A percentile compares a stretch with the other conserved stretches of the same genome.
These are phyloP conservation scores for Monosporascus sp. DNA, from an alignment of 2,329 filamentous ascomycete genomes.

Conservation along the genomic window DNA sequence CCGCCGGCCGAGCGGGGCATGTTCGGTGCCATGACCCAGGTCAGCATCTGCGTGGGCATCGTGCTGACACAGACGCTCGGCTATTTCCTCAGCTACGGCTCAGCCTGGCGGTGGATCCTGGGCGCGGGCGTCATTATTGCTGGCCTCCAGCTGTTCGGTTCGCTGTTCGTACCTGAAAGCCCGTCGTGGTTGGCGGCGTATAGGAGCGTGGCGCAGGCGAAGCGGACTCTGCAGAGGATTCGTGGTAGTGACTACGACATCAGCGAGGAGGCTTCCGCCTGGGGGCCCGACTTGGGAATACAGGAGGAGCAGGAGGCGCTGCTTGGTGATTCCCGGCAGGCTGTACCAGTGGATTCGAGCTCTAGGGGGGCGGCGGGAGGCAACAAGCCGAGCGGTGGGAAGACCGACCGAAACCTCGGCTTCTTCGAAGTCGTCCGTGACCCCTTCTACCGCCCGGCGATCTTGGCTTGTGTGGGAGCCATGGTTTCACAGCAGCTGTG, in stretches of 20 bases:
- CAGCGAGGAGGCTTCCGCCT: conserved; percentile 63
- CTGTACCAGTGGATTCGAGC: conserved; percentile 5
- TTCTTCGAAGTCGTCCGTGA: conserved; percentile 63
- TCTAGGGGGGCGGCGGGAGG: conserved; percentile 15
- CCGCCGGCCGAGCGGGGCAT: conserved; percentile 70
- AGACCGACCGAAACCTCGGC: conserved; percentile 40
- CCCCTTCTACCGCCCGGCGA: conserved; percentile 62
- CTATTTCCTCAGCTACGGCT: conserved; percentile 76
- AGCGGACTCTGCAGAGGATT: conserved; percentile 65
- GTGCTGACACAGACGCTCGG: conserved; percentile 77
- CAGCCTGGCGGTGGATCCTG: conserved; percentile 79
- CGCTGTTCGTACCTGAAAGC: conserved; percentile 79
- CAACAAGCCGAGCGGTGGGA: conserved; percentile 17
- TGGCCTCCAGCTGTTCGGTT: conserved; percentile 58
- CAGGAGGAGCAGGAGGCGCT: conserved; percentile 65
- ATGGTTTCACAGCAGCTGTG: conserved; percentile 93
- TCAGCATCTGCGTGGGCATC: conserved; percentile 91
- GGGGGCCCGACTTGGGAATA: conserved; percentile 37
- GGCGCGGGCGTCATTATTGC: conserved; percentile 67
- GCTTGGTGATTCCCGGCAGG: conserved; percentile 35
- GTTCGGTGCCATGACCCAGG: conserved; percentile 81
- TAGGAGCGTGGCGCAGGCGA: conserved; percentile 56
- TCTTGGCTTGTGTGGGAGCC: conserved; percentile 79
- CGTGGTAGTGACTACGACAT: conserved; percentile 66
- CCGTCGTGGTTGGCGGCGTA: conserved; percentile 78